Percentiles rank a stretch among this genome's conserved stretches.
Conservation (phyloP, 2,329 filamentous ascomycete species). For the Cordyceps fumosorosea region DNA sequence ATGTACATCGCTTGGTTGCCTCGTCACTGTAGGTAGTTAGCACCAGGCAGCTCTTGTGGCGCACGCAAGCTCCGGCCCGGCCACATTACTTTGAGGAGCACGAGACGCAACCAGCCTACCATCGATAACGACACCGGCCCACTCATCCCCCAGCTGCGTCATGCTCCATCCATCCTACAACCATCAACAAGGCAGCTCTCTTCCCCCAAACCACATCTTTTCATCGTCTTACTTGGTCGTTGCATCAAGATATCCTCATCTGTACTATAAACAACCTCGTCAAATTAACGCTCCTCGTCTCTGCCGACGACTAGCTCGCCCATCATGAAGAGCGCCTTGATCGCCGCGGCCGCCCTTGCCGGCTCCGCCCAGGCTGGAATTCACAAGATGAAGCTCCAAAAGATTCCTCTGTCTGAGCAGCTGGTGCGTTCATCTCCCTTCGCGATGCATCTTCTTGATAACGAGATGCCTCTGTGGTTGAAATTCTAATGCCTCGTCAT, state of each 20-base stretch:
- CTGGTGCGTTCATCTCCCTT: constrained; percentile 54
- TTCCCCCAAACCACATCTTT: not conserved
- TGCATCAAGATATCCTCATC: constrained; percentile 2
- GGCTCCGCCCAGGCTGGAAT: constrained; percentile 78
- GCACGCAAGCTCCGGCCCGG: constrained; percentile 5
- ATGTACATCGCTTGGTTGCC: not conserved
- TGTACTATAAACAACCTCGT: not conserved
- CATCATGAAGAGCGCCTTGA: constrained; percentile 78
- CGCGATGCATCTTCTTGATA: not conserved
- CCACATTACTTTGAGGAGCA: not conserved
- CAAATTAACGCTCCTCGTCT: not conserved
- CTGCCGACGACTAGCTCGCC: constrained; percentile 16
- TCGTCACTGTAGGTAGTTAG: not conserved
- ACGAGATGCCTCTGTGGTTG: not conserved
- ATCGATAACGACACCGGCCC: constrained; percentile 11
- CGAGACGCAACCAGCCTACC: constrained; percentile 11
- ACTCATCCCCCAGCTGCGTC: constrained; percentile 12
- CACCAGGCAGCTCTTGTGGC: not conserved
- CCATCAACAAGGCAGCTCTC: constrained; percentile 5
- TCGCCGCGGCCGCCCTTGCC: constrained; percentile 76
- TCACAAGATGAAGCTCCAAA: constrained; percentile 97
- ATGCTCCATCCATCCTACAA: constrained; percentile 12
- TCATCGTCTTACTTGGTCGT: constrained; percentile 4
- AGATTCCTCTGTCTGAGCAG: constrained; percentile 87
- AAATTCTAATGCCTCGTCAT: constrained; percentile 5